A percentile compares a stretch with the other conserved stretches of the same genome.
These are phyloP conservation scores for Epichloe typhina DNA, from an alignment of 2,329 filamentous ascomycete species.

Conservation along the genomic window DNA sequence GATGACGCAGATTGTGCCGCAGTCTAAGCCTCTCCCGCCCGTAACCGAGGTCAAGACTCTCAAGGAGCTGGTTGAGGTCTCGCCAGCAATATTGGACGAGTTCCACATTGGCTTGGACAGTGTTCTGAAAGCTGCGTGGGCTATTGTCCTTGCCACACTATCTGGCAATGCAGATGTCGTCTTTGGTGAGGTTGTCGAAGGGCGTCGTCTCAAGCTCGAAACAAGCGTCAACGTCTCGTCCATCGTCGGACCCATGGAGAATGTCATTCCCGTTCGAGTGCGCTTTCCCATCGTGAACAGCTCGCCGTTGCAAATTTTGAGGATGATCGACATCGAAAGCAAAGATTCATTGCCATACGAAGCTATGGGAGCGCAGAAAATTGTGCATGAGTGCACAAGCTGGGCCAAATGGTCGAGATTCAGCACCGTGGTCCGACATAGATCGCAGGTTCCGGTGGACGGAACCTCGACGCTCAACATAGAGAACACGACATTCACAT, in stretches of 20 bases:
- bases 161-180: constrained; percentile 37
- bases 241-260: constrained; percentile 33
- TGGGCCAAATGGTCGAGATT: constrained; percentile 42
- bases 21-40: constrained; percentile 26
- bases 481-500: constrained; percentile 30
- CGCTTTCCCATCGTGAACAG: constrained; percentile 29
- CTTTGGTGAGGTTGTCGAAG: constrained; percentile 41
- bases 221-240: constrained; percentile 41
- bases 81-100: constrained; percentile 21
- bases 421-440: constrained; percentile 41
- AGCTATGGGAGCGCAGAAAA: constrained; percentile 35
- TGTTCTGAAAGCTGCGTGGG: constrained; percentile 45
- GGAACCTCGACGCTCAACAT: constrained; percentile 30
- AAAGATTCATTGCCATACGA: constrained; percentile 34
- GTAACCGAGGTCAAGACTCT: constrained; percentile 27
- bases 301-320: constrained; percentile 35
- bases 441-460: constrained; percentile 16
- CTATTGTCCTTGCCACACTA: constrained; percentile 37
- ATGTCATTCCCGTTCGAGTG: constrained; percentile 35
- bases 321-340: constrained; percentile 35
- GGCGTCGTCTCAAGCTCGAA: constrained; percentile 29
- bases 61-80: constrained; percentile 25
- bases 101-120: constrained; percentile 36
- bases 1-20: constrained; percentile 33
- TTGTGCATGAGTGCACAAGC: constrained; percentile 38